These are phyloP conservation scores for Calonectria leucothoes DNA, from an alignment of 2,329 filamentous ascomycete species.

Conservation along the genomic window DNA sequence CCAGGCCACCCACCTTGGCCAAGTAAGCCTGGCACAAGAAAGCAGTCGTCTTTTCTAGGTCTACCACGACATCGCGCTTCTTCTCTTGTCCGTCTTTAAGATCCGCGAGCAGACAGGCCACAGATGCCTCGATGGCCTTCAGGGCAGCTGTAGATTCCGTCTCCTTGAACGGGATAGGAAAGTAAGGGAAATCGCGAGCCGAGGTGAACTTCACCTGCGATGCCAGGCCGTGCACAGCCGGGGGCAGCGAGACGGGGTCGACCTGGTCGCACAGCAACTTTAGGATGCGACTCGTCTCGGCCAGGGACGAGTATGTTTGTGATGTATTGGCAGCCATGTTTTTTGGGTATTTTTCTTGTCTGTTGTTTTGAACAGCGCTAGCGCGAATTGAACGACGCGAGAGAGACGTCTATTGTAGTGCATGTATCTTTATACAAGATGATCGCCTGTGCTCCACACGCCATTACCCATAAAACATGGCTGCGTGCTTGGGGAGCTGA, in stretches of 20 bases:
- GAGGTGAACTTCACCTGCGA: constrained; percentile 48
- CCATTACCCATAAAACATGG: neutral
- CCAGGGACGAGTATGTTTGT: constrained; percentile 32
- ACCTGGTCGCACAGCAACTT: constrained; percentile 36
- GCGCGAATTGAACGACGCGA: neutral
- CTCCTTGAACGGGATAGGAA: constrained; percentile 61
- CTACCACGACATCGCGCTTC: constrained; percentile 41
- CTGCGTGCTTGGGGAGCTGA: neutral
- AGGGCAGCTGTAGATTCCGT: constrained; percentile 57
- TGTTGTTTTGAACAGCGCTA: constrained; percentile 6
- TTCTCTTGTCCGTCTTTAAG: constrained; percentile 28
- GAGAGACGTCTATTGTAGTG: neutral
- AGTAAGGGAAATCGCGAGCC: constrained; percentile 52
- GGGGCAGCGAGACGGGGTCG: constrained; percentile 44
- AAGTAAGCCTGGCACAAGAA: constrained; percentile 55
- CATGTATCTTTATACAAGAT: constrained; percentile 21
- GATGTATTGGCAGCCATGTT: constrained; percentile 21
- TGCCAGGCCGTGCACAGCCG: constrained; percentile 37
- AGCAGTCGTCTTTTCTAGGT: constrained; percentile 54
- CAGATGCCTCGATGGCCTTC: constrained; percentile 55
- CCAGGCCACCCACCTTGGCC: constrained; percentile 50
- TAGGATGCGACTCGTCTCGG: constrained; percentile 37
- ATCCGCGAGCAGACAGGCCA: constrained; percentile 48
- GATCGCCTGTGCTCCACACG: constrained; percentile 10
- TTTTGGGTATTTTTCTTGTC: neutral